Percentiles rank a stretch among this genome's conserved stretches.
These are phyloP conservation scores for Hapsidospora chrysogenum DNA, from an alignment of 495 filamentous ascomycete species.

Conservation along the genomic window DNA sequence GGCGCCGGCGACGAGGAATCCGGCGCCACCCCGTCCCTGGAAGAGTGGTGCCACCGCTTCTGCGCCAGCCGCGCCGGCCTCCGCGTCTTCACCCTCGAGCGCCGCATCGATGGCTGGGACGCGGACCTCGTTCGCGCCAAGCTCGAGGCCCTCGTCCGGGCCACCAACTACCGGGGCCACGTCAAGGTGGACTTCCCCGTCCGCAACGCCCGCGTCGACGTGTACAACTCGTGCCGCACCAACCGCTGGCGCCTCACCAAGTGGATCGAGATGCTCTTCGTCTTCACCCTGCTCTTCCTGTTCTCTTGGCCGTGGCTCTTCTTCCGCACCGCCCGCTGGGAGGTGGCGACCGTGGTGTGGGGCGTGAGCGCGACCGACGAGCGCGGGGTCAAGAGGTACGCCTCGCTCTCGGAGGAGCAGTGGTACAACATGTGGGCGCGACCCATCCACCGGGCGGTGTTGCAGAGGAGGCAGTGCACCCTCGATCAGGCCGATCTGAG, in stretches of 20 bases:
- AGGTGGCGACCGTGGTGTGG: slow-evolving; percentile 38
- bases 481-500: slow-evolving; percentile 24
- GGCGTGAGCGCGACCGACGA: slow-evolving; percentile 20
- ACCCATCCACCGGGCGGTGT: slow-evolving; percentile 21
- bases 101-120: slow-evolving; percentile 35
- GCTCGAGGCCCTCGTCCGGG: slow-evolving; percentile 28
- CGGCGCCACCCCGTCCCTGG: slow-evolving; percentile 21
- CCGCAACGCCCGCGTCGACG: slow-evolving; percentile 25
- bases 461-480: slow-evolving; percentile 19
- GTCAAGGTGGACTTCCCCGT: slow-evolving; percentile 34
- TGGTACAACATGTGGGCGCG: slow-evolving; percentile 30
- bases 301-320: slow-evolving; percentile 47
- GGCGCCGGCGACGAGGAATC: slow-evolving; percentile 6
- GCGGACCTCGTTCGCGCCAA: slow-evolving; percentile 22
- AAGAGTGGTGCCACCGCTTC: slow-evolving; percentile 40
- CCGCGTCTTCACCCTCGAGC: slow-evolving; percentile 32
- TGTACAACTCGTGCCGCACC: slow-evolving; percentile 36
- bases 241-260: slow-evolving; percentile 38
- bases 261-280: slow-evolving; percentile 43
- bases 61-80: slow-evolving; percentile 28
- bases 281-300: slow-evolving; percentile 41
- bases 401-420: slow-evolving; percentile 26
- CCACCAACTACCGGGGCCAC: slow-evolving; percentile 43
- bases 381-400: slow-evolving; percentile 20
- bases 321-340: slow-evolving; percentile 42